Conservation (phyloP, 2,329 filamentous ascomycete species). For the Fusarium redolens region DNA sequence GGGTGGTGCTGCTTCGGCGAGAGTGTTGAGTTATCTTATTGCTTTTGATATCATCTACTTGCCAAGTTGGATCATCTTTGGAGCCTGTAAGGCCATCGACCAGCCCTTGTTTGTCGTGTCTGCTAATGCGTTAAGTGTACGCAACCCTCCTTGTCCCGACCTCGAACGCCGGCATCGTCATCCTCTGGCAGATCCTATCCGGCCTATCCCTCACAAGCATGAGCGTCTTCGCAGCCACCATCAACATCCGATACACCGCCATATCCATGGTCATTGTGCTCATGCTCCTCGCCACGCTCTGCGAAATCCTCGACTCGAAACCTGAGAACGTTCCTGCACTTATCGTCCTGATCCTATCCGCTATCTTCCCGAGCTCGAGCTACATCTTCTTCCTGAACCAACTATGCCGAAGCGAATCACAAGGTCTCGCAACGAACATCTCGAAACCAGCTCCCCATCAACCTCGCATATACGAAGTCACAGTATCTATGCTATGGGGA, state of each 20-base stretch:
- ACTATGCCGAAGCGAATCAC: not conserved
- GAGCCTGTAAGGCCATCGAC: not conserved
- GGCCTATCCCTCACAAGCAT: not conserved
- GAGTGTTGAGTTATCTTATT: slow-evolving; percentile 77
- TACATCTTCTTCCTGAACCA: not conserved
- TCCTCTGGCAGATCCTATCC: slow-evolving; percentile 2
- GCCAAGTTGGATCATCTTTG: slow-evolving; percentile 74
- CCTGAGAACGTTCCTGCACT: not conserved
- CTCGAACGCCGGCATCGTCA: not conserved
- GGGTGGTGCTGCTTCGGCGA: slow-evolving; percentile 72
- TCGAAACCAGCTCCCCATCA: not conserved
- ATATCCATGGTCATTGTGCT: not conserved
- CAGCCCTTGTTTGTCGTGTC: too few relatives aligned
- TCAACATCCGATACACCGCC: slow-evolving; percentile 1
- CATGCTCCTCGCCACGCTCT: not conserved
- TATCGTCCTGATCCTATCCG: not conserved
- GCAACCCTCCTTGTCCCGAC: slow-evolving; percentile 44
- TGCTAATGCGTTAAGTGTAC: slow-evolving; percentile 54
- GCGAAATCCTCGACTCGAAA: not conserved
- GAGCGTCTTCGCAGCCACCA: not conserved
- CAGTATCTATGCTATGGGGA: not conserved
- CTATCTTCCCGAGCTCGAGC: not conserved
- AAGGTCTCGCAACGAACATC: not conserved
- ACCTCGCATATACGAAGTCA: not conserved
- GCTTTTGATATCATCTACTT: slow-evolving; percentile 80